These are phyloP conservation scores for Juglanconis sp. DNA, from an alignment of 2,329 filamentous ascomycete genomes.

Conservation along the genomic window DNA sequence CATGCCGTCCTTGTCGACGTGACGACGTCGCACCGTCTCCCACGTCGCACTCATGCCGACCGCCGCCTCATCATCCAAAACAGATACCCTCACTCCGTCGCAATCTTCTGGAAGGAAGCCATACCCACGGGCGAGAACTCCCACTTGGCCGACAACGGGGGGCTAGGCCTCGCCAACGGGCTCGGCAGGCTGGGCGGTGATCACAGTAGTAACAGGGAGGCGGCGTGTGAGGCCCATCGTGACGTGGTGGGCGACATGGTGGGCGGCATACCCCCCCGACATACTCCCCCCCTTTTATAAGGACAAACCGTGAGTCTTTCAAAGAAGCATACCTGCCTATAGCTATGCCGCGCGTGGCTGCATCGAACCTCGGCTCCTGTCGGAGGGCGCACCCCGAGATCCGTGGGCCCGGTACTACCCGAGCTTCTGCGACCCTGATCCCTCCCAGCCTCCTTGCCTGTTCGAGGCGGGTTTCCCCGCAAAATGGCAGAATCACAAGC, in stretches of 20 bases:
- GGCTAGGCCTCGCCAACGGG: background rate
- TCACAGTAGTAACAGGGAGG: background rate
- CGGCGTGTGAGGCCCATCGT: background rate
- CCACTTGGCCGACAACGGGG: conserved; percentile 7
- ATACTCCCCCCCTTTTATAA: too few relatives aligned
- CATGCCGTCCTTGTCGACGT: background rate
- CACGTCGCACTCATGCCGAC: conserved; percentile 5
- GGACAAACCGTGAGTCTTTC: too few relatives aligned
- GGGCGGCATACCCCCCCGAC: too few relatives aligned
- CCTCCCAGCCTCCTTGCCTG: background rate
- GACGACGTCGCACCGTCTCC: background rate
- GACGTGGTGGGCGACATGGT: too few relatives aligned
- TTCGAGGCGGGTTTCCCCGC: conserved; percentile 5
- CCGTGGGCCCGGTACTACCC: background rate
- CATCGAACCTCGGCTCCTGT: too few relatives aligned
- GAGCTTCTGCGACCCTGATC: background rate
- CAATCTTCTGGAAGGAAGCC: background rate
- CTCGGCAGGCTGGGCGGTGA: background rate
- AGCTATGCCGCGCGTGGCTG: too few relatives aligned
- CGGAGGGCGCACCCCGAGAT: background rate
- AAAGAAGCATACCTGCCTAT: too few relatives aligned
- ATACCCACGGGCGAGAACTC: background rate
- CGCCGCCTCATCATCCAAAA: conserved; percentile 10
- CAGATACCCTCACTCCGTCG: conserved; percentile 9
- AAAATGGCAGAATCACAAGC: conserved; percentile 14